phyloP scores from a whole-genome alignment of 768 basidiomycete species.

The Boletus barrowsii region DNA sequence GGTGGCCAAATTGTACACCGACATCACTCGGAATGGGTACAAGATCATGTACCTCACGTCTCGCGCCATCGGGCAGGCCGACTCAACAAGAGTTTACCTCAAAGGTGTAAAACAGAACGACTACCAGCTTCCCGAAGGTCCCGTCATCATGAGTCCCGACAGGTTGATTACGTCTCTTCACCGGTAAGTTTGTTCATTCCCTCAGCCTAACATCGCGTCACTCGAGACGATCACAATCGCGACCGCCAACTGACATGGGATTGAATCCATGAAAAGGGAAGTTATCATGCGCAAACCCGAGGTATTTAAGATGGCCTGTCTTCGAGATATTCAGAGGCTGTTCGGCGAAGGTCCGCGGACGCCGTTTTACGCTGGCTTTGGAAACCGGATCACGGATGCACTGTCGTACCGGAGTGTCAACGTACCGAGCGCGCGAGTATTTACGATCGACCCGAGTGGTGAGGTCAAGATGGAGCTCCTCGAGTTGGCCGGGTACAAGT shows the following conservation, averaged over 20 bases:
- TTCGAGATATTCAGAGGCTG: constrained; percentile 88
- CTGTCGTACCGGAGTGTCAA: constrained; percentile 96
- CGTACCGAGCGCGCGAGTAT: constrained; percentile 90
- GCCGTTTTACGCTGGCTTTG: constrained; percentile 97
- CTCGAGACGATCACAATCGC: neutral
- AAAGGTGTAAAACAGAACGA: constrained; percentile 94
- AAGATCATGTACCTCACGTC: constrained; percentile 98
- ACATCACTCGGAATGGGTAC: constrained; percentile 93
- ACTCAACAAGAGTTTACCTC: constrained; percentile 92
- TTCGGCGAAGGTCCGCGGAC: constrained; percentile 71
- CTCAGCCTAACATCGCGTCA: neutral
- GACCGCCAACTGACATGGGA: neutral
- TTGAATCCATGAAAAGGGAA: constrained; percentile 51
- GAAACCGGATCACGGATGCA: constrained; percentile 97
- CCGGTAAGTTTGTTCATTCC: constrained; percentile 52
- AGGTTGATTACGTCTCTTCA: constrained; percentile 91
- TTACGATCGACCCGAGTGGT: constrained; percentile 92
- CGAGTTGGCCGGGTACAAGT: constrained; percentile 96
- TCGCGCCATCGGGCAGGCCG: constrained; percentile 95
- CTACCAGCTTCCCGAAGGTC: constrained; percentile 95
- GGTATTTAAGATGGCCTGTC: constrained; percentile 99
- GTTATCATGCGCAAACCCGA: constrained; percentile 99
- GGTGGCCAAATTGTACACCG: constrained; percentile 95
- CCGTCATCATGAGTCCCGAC: constrained; percentile 99
- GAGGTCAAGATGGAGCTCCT: constrained; percentile 97